Base-by-base conservation (phyloP, 2,329 filamentous ascomycete genomes). In the Penicillium sp. region DNA sequence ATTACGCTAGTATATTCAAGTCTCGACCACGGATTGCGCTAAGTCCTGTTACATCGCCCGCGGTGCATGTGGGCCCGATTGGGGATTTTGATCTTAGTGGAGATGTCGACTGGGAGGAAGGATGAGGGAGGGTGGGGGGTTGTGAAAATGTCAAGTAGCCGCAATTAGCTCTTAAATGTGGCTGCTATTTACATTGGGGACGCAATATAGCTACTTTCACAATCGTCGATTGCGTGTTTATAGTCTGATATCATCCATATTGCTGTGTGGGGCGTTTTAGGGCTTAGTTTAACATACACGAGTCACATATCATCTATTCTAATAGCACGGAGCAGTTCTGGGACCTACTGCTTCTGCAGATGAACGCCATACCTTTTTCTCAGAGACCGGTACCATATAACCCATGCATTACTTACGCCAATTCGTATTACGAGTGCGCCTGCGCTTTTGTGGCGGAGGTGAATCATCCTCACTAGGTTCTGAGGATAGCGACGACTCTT, bases 1-100 rank as follows among this genome's bases (percentile, higher is more conserved):
- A 96, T 63, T 91, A 92, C 75, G 90, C 91, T 62, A 90, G 89
- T 29, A 89, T 97, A 1, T 97, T 97, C 75, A 91, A 89, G 78
- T 93, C 91, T 66, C 80, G 93, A 66, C 93, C 93, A 0, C 90
- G 88, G 75, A 87, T 97, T 67, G 89, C 89, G 66, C 86, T 86
- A 11, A 96, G 92, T 74, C 92, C 93, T 1, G 74, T 88, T 26
- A 68, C 73, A 13, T 78, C 78, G 0, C 78, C 78, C 6, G 72
- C 72, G 44, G 75, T 78, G n/a, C 75, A 78, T 70, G 63, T 76
- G 17, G 70, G 69, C 41, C 69, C 70, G 1, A 63, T 72, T 35
- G 70, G 67, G n/a, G 62, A 66, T 23, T 68, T 69, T 44, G 64
- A 69, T 45, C 64, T 73, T 15, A 64, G 68, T 31, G 66, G 64